These are phyloP conservation scores for Cryptosporidium bovis DNA, from an alignment of 169 alveolate genomes.

Conservation along the genomic window DNA sequence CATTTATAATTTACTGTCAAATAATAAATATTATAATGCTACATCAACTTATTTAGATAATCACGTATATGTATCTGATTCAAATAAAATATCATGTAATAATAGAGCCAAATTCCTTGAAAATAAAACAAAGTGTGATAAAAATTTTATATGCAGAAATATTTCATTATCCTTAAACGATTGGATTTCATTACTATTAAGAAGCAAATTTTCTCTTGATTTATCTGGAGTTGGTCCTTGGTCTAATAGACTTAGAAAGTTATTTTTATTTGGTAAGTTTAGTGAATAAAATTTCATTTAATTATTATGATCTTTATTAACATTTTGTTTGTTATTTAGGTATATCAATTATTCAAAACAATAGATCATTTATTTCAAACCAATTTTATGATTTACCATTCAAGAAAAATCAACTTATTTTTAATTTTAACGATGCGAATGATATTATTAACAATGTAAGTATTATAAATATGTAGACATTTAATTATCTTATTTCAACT, in stretches of 20 bases:
- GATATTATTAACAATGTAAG: slow-evolving; percentile 50
- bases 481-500: neutral
- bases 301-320: neutral
- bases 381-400: slow-evolving; percentile 44
- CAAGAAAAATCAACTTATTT: slow-evolving; percentile 32
- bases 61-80: slow-evolving; percentile 38
- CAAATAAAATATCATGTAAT: slow-evolving; percentile 59
- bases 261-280: slow-evolving; percentile 55
- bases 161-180: slow-evolving; percentile 6
- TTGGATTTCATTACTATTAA: slow-evolving; percentile 1
- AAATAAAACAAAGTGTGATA: slow-evolving; percentile 9
- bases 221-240: slow-evolving; percentile 71
- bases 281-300: neutral
- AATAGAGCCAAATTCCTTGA: slow-evolving; percentile 36
- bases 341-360: slow-evolving; percentile 21
- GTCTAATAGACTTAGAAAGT: slow-evolving; percentile 52
- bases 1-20: neutral
- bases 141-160: slow-evolving; percentile 35
- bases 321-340: neutral
- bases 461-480: neutral
- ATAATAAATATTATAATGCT: neutral
- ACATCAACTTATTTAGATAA: neutral
- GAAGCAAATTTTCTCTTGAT: slow-evolving; percentile 54
- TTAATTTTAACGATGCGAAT: neutral
- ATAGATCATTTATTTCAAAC: slow-evolving; percentile 25